phyloP scores from a whole-genome alignment of 2,329 filamentous ascomycete species.

The Arthroderma uncinatum region DNA sequence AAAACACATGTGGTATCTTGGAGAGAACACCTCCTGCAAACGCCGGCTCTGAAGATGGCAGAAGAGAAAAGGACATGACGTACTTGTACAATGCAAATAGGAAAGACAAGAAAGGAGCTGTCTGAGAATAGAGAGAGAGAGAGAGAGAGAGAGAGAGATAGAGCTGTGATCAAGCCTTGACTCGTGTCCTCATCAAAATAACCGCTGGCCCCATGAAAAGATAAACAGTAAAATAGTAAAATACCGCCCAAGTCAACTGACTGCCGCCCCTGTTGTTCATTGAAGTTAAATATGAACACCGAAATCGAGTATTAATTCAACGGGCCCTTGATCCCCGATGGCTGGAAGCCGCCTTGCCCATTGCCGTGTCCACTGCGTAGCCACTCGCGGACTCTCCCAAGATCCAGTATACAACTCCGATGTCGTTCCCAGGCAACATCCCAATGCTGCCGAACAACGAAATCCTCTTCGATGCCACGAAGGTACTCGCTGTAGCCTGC shows the following conservation, averaged over 20 bases:
- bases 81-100: neutral
- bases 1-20: neutral
- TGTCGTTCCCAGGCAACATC: slow-evolving; percentile 39
- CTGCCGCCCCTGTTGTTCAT: neutral
- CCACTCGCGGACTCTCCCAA: slow-evolving; percentile 18
- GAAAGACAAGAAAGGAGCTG: neutral
- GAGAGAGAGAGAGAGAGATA: neutral
- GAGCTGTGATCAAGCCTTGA: neutral
- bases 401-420: slow-evolving; percentile 31
- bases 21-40: neutral
- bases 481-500: slow-evolving; percentile 38
- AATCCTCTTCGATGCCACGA: slow-evolving; percentile 37
- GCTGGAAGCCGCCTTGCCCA: neutral
- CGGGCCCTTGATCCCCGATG: neutral
- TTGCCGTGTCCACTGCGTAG: slow-evolving; percentile 9
- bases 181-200: neutral
- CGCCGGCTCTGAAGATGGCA: neutral
- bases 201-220: neutral
- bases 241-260: neutral
- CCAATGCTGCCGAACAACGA: slow-evolving; percentile 38
- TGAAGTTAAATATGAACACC: neutral
- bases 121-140: neutral
- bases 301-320: neutral
- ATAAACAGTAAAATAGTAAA: neutral
- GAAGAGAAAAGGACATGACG: neutral